Percentiles rank a stretch among this genome's conserved stretches.
Conservation (phyloP, 495 filamentous ascomycete genomes). For the Talaromyces proteolyticus region DNA sequence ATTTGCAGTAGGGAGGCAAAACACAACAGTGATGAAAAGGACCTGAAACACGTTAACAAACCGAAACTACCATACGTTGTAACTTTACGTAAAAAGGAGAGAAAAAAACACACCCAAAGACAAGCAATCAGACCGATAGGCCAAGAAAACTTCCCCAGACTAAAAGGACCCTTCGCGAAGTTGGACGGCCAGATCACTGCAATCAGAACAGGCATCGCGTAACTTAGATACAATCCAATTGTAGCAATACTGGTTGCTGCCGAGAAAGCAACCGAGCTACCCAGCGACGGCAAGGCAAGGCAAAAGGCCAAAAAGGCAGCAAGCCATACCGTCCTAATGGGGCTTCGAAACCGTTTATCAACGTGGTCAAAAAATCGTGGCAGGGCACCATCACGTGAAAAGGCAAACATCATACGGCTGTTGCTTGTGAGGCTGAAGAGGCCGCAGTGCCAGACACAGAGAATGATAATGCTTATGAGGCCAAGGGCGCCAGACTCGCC, state of each 20-base stretch:
- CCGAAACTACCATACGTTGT: no score
- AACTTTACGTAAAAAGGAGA: background rate
- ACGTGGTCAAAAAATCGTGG: slow-evolving; percentile 29
- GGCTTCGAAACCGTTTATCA: slow-evolving; percentile 15
- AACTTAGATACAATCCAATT: slow-evolving; percentile 60
- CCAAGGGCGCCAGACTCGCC: slow-evolving; percentile 49
- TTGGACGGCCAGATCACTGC: slow-evolving; percentile 41
- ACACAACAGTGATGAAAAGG: slow-evolving; percentile 52
- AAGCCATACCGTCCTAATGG: slow-evolving; percentile 50
- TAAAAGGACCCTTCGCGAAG: slow-evolving; percentile 47
- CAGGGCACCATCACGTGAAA: slow-evolving; percentile 45
- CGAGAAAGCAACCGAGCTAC: slow-evolving; percentile 52
- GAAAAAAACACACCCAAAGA: slow-evolving; percentile 33
- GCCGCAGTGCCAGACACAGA: slow-evolving; percentile 57
- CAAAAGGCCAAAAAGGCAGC: slow-evolving; percentile 51
- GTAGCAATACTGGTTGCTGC: slow-evolving; percentile 59
- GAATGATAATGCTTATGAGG: slow-evolving; percentile 50
- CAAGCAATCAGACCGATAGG: slow-evolving; percentile 45
- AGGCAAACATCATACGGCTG: slow-evolving; percentile 61
- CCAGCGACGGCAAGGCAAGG: slow-evolving; percentile 55
- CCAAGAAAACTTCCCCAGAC: slow-evolving; percentile 48
- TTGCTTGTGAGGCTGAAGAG: slow-evolving; percentile 55
- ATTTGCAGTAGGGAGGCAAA: slow-evolving; percentile 57
- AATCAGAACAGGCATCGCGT: slow-evolving; percentile 59
- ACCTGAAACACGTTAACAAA: slow-evolving; percentile 14